Percentiles rank a stretch among this genome's conserved stretches.
Evolutionary conservation across 805 yeast species (phyloP).

Genomic region (Yamadazyma kitorensis): DNA sequence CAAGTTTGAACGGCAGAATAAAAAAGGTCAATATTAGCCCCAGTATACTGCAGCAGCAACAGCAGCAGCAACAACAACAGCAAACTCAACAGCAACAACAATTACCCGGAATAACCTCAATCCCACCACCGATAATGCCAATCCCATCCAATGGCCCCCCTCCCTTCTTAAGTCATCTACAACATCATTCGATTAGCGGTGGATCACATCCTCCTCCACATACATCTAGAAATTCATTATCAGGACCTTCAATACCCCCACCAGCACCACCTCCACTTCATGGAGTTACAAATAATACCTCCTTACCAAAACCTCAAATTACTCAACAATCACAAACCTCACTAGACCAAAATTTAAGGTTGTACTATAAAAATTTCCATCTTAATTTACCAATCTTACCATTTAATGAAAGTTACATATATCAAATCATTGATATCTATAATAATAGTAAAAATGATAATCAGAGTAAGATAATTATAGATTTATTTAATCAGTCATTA

Average conservation of each 20-base stretch:
- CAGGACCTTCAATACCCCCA: conserved; percentile 1
- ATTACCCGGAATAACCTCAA: conserved; percentile 1
- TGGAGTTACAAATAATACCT: conserved; percentile 13
- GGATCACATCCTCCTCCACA: background rate
- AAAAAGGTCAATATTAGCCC: conserved; percentile 14
- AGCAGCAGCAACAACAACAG: conserved; percentile 10
- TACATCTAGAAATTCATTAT: background rate
- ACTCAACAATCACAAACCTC: conserved; percentile 9
- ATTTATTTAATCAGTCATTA: conserved; percentile 41
- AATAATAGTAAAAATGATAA: conserved; percentile 21
- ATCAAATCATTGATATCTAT: conserved; percentile 14
- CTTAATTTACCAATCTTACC: conserved; percentile 46
- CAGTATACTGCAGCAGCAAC: background rate
- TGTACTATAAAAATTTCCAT: conserved; percentile 45
- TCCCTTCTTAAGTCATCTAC: background rate
- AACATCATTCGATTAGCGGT: background rate
- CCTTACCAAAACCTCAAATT: conserved; percentile 1
- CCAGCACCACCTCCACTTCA: conserved; percentile 3
- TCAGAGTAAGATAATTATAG: conserved; percentile 31
- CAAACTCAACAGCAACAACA: conserved; percentile 13
- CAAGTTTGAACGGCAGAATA: conserved; percentile 31
- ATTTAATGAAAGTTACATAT: conserved; percentile 23
- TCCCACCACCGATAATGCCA: background rate
- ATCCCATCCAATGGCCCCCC: background rate
- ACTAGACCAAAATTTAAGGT: conserved; percentile 32